Conservation (phyloP, 108 stramenopile species). For the Stephanodiscus triporus region DNA sequence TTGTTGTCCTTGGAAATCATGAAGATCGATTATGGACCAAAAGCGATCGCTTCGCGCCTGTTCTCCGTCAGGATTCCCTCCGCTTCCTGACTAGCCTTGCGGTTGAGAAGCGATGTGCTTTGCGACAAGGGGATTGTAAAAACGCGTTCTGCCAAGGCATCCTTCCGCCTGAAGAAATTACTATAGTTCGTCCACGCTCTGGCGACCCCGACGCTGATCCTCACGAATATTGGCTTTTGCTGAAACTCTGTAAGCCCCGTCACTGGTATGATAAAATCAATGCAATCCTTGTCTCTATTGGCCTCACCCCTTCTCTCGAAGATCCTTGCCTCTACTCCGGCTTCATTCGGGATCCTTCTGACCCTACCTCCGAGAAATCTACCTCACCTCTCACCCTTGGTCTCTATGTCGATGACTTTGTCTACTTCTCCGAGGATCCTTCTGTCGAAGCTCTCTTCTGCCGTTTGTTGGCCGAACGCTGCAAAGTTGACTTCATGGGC, state of each 20-base stretch:
- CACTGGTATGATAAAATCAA: constrained; percentile 26
- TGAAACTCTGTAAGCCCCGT: constrained; percentile 1
- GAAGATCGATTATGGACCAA: constrained; percentile 17
- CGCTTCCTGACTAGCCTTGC: too few species aligned
- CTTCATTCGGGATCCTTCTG: not conserved
- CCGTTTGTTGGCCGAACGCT: not conserved
- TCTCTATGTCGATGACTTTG: constrained; percentile 32
- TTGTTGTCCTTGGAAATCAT: constrained; percentile 22
- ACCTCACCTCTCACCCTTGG: constrained; percentile 9
- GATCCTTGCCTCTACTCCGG: constrained; percentile 5
- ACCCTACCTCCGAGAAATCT: not conserved
- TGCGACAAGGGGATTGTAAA: constrained; percentile 26
- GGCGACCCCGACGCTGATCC: not conserved
- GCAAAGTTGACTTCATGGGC: constrained; percentile 32
- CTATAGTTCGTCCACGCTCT: not conserved
- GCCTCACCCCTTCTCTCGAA: constrained; percentile 7
- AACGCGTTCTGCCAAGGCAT: constrained; percentile 29
- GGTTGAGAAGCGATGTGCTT: too few species aligned
- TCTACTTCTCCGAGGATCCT: constrained; percentile 16
- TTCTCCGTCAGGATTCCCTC: too few species aligned
- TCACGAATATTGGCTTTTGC: not conserved
- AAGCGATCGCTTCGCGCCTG: constrained; percentile 3
- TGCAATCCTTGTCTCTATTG: constrained; percentile 3
- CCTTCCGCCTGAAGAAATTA: constrained; percentile 2
- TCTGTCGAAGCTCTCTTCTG: constrained; percentile 13